Evolutionary conservation across 164 flowering plant species (phyloP).

Genomic region (Liriodendron chinense): DNA sequence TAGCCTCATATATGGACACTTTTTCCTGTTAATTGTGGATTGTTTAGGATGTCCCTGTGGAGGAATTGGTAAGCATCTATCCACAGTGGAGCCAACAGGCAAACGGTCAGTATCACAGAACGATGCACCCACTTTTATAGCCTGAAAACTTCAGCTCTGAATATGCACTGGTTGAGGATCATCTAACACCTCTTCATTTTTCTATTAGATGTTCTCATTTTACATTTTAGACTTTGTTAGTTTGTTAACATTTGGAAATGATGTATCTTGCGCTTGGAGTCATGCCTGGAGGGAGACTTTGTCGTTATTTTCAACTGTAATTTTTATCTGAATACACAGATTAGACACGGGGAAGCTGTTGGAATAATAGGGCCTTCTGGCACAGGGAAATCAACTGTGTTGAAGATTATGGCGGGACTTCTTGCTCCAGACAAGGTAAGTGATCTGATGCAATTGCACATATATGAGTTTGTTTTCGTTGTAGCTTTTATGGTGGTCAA

Average conservation of each 20-base stretch:
- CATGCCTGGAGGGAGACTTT: neutral
- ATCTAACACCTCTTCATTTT: too few species aligned
- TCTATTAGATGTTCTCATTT: too few species aligned
- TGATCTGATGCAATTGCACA: neutral
- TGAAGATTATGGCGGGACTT: slow-evolving; percentile 96
- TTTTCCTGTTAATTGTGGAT: too few species aligned
- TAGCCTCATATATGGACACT: too few species aligned
- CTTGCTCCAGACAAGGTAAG: slow-evolving; percentile 94
- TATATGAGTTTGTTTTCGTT: neutral
- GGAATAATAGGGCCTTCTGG: slow-evolving; percentile 99
- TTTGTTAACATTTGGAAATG: neutral
- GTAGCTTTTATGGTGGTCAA: neutral
- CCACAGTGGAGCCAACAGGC: too few species aligned
- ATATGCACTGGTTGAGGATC: too few species aligned
- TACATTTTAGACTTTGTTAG: too few species aligned
- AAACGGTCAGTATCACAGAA: too few species aligned
- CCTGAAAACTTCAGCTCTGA: too few species aligned
- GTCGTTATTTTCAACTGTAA: neutral
- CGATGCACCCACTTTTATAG: too few species aligned
- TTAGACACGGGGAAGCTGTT: slow-evolving; percentile 96
- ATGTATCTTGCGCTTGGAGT: neutral
- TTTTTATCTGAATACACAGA: slow-evolving; percentile 39
- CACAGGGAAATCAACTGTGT: slow-evolving; percentile 89
- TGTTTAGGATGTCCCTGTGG: too few species aligned
- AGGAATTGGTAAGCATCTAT: too few species aligned